Evolutionary conservation across 2,329 filamentous ascomycete species (phyloP).

Genomic region (Diplodia sapinea): DNA sequence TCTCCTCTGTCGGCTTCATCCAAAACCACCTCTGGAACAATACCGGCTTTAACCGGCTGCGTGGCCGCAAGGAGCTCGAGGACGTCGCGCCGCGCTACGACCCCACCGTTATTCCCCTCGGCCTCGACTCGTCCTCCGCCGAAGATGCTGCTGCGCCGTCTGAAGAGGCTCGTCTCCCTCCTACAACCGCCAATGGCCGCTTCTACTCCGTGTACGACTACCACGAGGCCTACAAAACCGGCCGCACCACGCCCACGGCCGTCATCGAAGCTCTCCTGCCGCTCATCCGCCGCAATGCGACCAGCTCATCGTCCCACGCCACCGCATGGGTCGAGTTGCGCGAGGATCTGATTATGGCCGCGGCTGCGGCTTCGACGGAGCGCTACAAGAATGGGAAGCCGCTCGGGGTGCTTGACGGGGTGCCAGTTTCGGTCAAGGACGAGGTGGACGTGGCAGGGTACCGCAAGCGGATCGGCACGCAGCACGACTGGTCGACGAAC

Average conservation of each 20-base stretch:
- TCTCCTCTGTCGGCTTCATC: slow-evolving; percentile 65
- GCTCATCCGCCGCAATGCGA: slow-evolving; percentile 67
- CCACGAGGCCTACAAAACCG: slow-evolving; percentile 73
- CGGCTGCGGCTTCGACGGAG: slow-evolving; percentile 74
- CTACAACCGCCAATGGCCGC: slow-evolving; percentile 35
- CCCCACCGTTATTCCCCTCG: slow-evolving; percentile 61
- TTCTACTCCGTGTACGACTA: slow-evolving; percentile 73
- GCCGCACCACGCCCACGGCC: slow-evolving; percentile 71
- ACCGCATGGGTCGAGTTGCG: slow-evolving; percentile 75
- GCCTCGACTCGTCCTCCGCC: background rate
- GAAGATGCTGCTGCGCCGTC: background rate
- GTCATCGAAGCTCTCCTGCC: slow-evolving; percentile 75
- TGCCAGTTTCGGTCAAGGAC: slow-evolving; percentile 85
- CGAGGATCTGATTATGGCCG: slow-evolving; percentile 66
- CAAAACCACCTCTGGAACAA: slow-evolving; percentile 73
- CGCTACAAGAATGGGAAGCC: slow-evolving; percentile 71
- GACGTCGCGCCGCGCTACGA: slow-evolving; percentile 61
- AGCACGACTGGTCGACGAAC: slow-evolving; percentile 60
- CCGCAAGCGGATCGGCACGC: slow-evolving; percentile 68
- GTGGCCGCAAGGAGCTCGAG: slow-evolving; percentile 60
- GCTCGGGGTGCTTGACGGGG: slow-evolving; percentile 75
- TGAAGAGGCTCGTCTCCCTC: slow-evolving; percentile 3
- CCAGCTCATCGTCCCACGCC: slow-evolving; percentile 65
- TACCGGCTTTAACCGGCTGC: slow-evolving; percentile 67
- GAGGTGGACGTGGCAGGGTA: slow-evolving; percentile 76